These are phyloP conservation scores for Populus hybrid DNA, from an alignment of 441 rosid genomes.

Conservation along the genomic window DNA sequence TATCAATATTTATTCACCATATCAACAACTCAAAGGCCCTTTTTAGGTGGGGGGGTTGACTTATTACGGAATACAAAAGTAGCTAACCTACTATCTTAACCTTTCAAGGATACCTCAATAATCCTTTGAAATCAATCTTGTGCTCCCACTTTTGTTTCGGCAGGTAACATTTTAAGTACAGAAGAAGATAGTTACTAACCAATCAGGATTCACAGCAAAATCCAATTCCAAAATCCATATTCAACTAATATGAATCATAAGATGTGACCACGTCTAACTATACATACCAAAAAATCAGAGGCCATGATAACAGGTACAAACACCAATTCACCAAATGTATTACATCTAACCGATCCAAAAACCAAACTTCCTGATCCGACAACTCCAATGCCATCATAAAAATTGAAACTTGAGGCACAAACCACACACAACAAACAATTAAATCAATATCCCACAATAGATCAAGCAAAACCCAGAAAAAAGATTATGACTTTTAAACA, in stretches of 20 bases:
- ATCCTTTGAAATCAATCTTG: not conserved
- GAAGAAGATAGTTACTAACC: not conserved
- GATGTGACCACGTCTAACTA: not conserved
- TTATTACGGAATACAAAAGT: not conserved
- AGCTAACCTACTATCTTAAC: not conserved
- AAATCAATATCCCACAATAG: constrained; percentile 6
- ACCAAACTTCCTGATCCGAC: constrained; percentile 4
- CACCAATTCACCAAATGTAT: not conserved
- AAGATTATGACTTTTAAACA: not conserved
- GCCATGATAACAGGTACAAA: not conserved
- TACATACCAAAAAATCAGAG: not conserved
- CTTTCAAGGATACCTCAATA: not conserved
- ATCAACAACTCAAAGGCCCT: not conserved
- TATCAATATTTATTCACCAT: not conserved
- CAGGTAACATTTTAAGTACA: not conserved
- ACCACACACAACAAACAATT: not conserved
- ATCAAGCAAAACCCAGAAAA: constrained; percentile 21
- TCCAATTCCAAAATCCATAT: not conserved
- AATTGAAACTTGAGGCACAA: constrained; percentile 5
- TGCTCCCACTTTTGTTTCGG: not conserved
- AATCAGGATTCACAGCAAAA: not conserved
- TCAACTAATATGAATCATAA: not conserved
- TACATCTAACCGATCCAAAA: constrained; percentile 2
- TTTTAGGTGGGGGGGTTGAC: not conserved
- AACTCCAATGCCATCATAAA: constrained; percentile 21